Base-by-base conservation (phyloP, 176 grass and related monocot species). In the Oryza nivara region DNA sequence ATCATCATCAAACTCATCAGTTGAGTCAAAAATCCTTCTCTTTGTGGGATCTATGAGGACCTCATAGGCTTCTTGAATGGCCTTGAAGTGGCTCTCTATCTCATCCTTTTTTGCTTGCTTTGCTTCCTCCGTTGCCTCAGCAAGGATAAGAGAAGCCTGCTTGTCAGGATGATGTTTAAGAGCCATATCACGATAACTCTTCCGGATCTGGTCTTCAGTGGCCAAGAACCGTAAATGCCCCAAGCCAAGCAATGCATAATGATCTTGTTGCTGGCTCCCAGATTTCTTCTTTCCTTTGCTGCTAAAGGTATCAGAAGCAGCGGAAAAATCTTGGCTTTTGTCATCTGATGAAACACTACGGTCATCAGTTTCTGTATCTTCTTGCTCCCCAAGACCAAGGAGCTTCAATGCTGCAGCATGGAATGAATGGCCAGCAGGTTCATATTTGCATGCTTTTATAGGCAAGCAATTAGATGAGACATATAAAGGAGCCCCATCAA, bases 1-100 rank as follows among this genome's bases (percentile, higher is more conserved):
- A 89, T 98, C 96, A 98, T 98, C 96, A 71, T 98, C 96, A 87
- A 98, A 98, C 64, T 98, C 96, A 79, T 98, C 96, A 9, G 96
- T 98, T 9, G 96, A 98, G 38, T 98, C 96, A 85, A 88, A 98
- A 81, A 95, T 93, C 68, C 96, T 95, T 84, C 96, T 90, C 84
- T 93, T 98, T 15, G 90, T 92, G 70, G 93, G 96, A 73, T 98
- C 96, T 36, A 95, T 95, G 25, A 99, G 87, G 79, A 96, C 88
- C 75, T 99, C 96, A 77, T 99, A 99, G 44, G 96, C 96, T 81
- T 95, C 93, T 65, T 99, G 93, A 61, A 99, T 92, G 65, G 80
- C 83, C 78, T 99, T 99, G 71, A 99, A 99, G 86, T 96, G 91
- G 49, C 16, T 93, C 86, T 99, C 96, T 78, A 99, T 99, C 74